Percentiles rank a stretch among this genome's conserved stretches.
Conservation (phyloP, 2,329 filamentous ascomycete genomes). For the Beauveria varroae region DNA sequence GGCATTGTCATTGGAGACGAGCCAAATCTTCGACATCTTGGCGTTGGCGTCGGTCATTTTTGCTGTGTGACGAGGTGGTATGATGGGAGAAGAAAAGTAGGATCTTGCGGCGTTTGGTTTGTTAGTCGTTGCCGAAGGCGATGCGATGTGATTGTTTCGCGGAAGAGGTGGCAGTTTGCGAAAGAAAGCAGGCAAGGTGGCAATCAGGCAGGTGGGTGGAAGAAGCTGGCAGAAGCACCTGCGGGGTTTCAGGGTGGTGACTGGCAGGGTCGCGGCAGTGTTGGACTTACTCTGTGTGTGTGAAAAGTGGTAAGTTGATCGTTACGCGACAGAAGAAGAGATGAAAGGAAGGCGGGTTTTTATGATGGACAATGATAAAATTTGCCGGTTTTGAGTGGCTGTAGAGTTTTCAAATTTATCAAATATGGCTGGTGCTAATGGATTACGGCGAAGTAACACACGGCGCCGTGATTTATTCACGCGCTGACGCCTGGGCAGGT, state of each 20-base stretch:
- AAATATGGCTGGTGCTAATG: no score
- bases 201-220: not conserved
- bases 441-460: no score
- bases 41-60: constrained; percentile 29
- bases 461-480: no score
- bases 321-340: no score
- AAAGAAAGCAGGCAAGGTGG: not conserved
- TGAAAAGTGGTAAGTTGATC: not conserved
- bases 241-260: not conserved
- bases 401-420: no score
- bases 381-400: no score
- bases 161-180: not conserved
- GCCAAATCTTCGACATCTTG: constrained; percentile 34
- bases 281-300: not conserved
- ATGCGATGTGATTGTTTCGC: not conserved
- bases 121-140: not conserved
- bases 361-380: no score
- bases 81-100: not conserved
- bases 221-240: constrained; percentile 9
- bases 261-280: not conserved
- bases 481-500: not conserved
- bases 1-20: constrained; percentile 45
- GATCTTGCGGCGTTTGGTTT: not conserved
- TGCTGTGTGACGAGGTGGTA: not conserved
- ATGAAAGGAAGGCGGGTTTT: no score